These are phyloP conservation scores for Eucalyptus urophylla DNA, from an alignment of 345 rosid genomes.

Conservation along the genomic window DNA sequence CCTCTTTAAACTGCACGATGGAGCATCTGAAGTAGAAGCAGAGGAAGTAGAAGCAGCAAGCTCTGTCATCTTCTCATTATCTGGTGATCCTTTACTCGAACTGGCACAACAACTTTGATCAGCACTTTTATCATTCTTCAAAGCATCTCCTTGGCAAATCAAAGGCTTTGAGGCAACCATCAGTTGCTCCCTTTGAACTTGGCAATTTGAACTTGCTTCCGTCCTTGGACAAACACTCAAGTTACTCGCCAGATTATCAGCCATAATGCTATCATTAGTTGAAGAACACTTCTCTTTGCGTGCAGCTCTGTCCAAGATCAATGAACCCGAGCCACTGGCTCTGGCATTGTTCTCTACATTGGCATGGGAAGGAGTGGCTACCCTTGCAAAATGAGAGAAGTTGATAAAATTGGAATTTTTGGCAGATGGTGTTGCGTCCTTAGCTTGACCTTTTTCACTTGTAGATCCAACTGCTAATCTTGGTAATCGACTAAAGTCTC, in stretches of 20 bases:
- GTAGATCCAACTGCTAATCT: not conserved
- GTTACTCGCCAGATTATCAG: not conserved
- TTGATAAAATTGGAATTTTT: conserved; percentile 32
- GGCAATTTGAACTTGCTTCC: conserved; percentile 10
- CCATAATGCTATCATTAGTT: conserved; percentile 3
- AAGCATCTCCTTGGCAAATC: conserved; percentile 10
- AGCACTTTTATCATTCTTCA: conserved; percentile 1
- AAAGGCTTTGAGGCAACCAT: conserved; percentile 16
- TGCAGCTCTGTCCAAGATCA: conserved; percentile 5
- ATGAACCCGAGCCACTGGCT: conserved; percentile 1
- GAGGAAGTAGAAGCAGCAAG: conserved; percentile 54
- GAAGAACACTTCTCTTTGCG: conserved; percentile 12
- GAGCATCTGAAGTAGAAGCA: conserved; percentile 35
- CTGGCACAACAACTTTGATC: conserved; percentile 11
- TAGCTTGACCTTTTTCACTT: conserved; percentile 21
- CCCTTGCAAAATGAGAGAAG: conserved; percentile 57
- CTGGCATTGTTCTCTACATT: conserved; percentile 15
- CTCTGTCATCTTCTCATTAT: conserved; percentile 38
- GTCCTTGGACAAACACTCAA: not conserved
- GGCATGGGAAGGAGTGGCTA: conserved; percentile 36
- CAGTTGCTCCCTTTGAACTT: conserved; percentile 4
- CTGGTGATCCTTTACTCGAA: conserved; percentile 24
- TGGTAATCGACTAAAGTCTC: not conserved
- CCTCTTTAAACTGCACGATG: conserved; percentile 41
- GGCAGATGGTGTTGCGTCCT: conserved; percentile 11